Evolutionary conservation across 108 stramenopile genomes (phyloP), one percentile per base, ranked within the genome.

Genomic region (Nannochloropsis gaditana): DNA sequence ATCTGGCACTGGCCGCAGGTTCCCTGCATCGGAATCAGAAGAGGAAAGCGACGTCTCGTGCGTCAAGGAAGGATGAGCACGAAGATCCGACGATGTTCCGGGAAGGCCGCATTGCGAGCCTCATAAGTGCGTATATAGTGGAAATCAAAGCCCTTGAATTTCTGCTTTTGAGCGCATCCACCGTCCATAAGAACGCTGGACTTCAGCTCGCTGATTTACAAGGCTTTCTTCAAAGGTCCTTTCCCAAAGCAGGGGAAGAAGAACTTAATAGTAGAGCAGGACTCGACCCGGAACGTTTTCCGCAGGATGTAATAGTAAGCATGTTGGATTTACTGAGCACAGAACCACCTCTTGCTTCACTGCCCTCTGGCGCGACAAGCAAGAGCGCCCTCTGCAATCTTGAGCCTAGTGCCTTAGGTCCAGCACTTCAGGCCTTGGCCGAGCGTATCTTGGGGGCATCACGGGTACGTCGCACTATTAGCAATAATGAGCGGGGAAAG

Each of bases 121-220:
- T 73, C 2, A 2, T 73, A n/a, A n/a, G n/a, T 15, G n/a, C 6
- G n/a, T n/a, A 73, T n/a, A 73, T 73, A n/a, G 59, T 73, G 59
- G 59, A 73, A 73, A 3, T 73, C 59, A 73, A 73, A n/a, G 59
- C 59, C 59, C 59, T 73, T 6, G 59, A 73, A n/a, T n/a, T 73
- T n/a, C 59, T 73, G 59, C 59, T 73, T 6, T 6, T 73, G n/a
- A 8, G 19, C 15, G 59, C 4, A 73, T 73, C 59, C 59, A 6
- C 59, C 8, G 19, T 73, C 59, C 59, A 73, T n/a, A 0, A 73
- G 19, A 8, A 15, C 15, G 59, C 59, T n/a, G 59, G 19, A 15
- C 3, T n/a, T 15, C 59, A 73, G n/a, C 59, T 73, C 15, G 59
- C 59, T n/a, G 59, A 73, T 8, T n/a, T 73, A n/a, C 59, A 73